Conservation (phyloP, 2,329 filamentous ascomycete species). For the Xylogone sp. region DNA sequence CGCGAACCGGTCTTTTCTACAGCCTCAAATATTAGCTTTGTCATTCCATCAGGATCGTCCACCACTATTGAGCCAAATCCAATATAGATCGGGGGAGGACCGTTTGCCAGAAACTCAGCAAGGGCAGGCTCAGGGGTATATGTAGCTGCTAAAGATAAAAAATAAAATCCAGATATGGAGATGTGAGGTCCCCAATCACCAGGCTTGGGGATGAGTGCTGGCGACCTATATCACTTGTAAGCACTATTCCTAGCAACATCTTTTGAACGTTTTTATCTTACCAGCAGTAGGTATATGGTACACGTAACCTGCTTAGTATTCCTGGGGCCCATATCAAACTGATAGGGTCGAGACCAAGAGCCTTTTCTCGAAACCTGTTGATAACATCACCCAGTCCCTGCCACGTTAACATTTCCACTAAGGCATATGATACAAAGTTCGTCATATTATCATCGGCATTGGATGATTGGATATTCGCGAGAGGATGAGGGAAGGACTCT, state of each 20-base stretch:
- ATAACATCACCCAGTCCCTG: slow-evolving; percentile 83
- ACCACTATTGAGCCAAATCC: slow-evolving; percentile 83
- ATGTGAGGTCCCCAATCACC: slow-evolving; percentile 72
- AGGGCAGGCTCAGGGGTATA: slow-evolving; percentile 66
- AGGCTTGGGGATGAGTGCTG: slow-evolving; percentile 73
- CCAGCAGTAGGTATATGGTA: slow-evolving; percentile 93
- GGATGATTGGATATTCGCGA: slow-evolving; percentile 63
- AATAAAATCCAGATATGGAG: slow-evolving; percentile 72
- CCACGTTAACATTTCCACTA: slow-evolving; percentile 72
- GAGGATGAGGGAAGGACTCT: slow-evolving; percentile 65
- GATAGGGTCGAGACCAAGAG: slow-evolving; percentile 71
- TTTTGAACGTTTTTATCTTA: slow-evolving; percentile 6
- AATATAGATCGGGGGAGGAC: slow-evolving; percentile 74
- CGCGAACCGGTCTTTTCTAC: slow-evolving; percentile 64
- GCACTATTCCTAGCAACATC: not conserved
- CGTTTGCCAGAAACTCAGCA: slow-evolving; percentile 60
- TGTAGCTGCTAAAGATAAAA: slow-evolving; percentile 63
- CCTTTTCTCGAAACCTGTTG: slow-evolving; percentile 76
- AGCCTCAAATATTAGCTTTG: slow-evolving; percentile 68
- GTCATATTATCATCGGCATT: slow-evolving; percentile 60
- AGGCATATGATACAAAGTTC: slow-evolving; percentile 65
- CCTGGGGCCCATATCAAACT: slow-evolving; percentile 81
- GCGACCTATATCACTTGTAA: slow-evolving; percentile 45
- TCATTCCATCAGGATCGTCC: slow-evolving; percentile 69
- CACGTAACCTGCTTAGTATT: slow-evolving; percentile 67